phyloP scores from a whole-genome alignment of 2,329 filamentous ascomycete species.

The Venturia oleaginea region DNA sequence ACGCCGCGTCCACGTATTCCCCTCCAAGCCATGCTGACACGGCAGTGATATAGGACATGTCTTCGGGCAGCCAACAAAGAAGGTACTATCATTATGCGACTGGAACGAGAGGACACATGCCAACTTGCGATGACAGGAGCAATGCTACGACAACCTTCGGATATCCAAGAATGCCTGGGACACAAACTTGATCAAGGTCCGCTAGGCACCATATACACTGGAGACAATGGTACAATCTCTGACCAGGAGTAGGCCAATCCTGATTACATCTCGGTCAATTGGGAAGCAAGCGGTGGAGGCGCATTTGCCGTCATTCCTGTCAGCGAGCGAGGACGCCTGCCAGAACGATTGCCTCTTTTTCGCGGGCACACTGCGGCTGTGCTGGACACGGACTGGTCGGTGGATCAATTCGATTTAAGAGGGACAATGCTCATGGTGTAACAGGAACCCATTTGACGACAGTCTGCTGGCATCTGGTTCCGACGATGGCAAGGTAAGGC shows the following conservation, averaged over 20 bases:
- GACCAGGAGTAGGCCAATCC: conserved; percentile 65
- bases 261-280: conserved; percentile 94
- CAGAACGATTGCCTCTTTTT: conserved; percentile 89
- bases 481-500: conserved; percentile 84
- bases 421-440: conserved; percentile 18
- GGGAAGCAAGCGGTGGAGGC: conserved; percentile 91
- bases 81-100: conserved; percentile 38
- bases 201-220: conserved; percentile 26
- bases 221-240: conserved; percentile 11
- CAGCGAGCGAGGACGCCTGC: conserved; percentile 79
- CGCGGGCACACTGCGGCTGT: conserved; percentile 92
- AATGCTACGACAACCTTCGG: conserved; percentile 96
- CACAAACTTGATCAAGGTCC: conserved; percentile 93
- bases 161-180: conserved; percentile 99
- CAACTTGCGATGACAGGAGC: conserved; percentile 47
- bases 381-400: conserved; percentile 90
- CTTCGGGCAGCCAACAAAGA: conserved; percentile 90
- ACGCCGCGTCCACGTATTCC: conserved; percentile 29
- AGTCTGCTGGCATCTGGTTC: conserved; percentile 85
- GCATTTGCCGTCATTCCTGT: conserved; percentile 94
- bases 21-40: conserved; percentile 16
- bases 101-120: not conserved
- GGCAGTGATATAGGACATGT: conserved; percentile 71
- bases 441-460: conserved; percentile 93
- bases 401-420: conserved; percentile 11